A percentile compares a stretch with the other conserved stretches of the same genome.
phyloP scores from a whole-genome alignment of 2,329 filamentous ascomycete species.

The Calonectria crousiana region DNA sequence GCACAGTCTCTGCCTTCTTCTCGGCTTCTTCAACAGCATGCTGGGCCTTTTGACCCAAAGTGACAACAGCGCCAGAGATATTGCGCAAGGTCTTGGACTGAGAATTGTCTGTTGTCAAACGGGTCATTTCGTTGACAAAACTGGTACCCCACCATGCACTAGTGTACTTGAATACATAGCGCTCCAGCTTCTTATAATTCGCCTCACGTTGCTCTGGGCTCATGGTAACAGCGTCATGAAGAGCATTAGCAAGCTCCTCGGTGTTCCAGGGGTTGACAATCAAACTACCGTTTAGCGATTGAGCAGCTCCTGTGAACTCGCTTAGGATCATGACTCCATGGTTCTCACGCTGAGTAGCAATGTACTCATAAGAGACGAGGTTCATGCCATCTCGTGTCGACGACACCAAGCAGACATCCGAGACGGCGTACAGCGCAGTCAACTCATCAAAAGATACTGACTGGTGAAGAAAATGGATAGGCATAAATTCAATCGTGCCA shows the following conservation, averaged over 20 bases:
- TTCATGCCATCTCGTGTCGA: constrained; percentile 99
- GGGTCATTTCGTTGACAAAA: constrained; percentile 87
- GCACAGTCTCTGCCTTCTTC: constrained; percentile 35
- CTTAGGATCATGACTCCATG: constrained; percentile 96
- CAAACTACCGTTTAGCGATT: constrained; percentile 91
- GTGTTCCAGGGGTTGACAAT: constrained; percentile 99
- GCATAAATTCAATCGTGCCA: constrained; percentile 98
- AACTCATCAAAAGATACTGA: constrained; percentile 95
- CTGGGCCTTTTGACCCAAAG: constrained; percentile 45
- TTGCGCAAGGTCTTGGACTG: constrained; percentile 57
- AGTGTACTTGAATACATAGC: constrained; percentile 98
- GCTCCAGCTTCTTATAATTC: constrained; percentile 92
- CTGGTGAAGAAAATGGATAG: constrained; percentile 98
- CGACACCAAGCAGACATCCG: constrained; percentile 91
- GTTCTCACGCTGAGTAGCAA: constrained; percentile 89
- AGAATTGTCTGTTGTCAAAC: constrained; percentile 56
- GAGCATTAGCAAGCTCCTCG: constrained; percentile 91
- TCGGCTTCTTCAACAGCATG: constrained; percentile 33
- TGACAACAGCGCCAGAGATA: constrained; percentile 54
- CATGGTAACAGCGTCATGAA: constrained; percentile 98
- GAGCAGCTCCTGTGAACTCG: constrained; percentile 95
- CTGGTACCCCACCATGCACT: constrained; percentile 97
- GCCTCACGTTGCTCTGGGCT: constrained; percentile 85
- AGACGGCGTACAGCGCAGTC: constrained; percentile 91
- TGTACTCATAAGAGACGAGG: constrained; percentile 97